Evolutionary conservation across 257 asterid genomes (phyloP), one percentile per base, ranked within the genome.

Genomic region (Przewalskia tangutica): DNA sequence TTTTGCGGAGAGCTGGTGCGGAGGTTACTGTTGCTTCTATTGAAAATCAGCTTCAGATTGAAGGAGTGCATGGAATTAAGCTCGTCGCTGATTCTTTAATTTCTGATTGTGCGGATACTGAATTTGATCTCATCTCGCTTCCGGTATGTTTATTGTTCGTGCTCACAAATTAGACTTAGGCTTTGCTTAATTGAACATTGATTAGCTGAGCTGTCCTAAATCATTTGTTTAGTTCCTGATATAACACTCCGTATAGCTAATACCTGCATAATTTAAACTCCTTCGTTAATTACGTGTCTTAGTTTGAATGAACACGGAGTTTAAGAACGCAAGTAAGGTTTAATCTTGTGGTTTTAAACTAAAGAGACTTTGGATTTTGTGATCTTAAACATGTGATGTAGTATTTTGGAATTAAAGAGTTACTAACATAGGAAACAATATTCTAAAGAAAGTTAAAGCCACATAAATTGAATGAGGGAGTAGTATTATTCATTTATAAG

Each of bases 11-110:
- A 89, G 97, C 99, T 84, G 99, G 99, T 77, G 97, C 98, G 79
- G 98, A 92, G 64, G 99, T 95, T 73, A 92, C 95, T 62, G 97
- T 95, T 18, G 97, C 99, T 5, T 94, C 99, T 75, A 94, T 94
- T 70, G 99, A 94, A 90, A 87, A 92, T 83, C 85, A 93, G 88
- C 91, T 94, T 13, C 68, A 83, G 82, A 89, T 94, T 55, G 99
- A 92, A 66, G 98, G 93, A 65, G 79, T 88, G 81, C 91, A 90
- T 85, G 97, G 95, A 18, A 86, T 94, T 40, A 94, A 92, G 86
- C 90, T 95, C 66, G 89, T 95, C 14, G 98, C 97, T 34, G 99
- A 95, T 90, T 89, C 97, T 38, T 86, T 95, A 48, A 89, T 95
- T 84, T 89, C 98, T 10, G 98, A 94, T 71, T 93, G 96, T 76